Percentiles rank a stretch among this genome's conserved stretches.
phyloP scores from a whole-genome alignment of 2,329 filamentous ascomycete species.

The Cladosporium sp. region DNA sequence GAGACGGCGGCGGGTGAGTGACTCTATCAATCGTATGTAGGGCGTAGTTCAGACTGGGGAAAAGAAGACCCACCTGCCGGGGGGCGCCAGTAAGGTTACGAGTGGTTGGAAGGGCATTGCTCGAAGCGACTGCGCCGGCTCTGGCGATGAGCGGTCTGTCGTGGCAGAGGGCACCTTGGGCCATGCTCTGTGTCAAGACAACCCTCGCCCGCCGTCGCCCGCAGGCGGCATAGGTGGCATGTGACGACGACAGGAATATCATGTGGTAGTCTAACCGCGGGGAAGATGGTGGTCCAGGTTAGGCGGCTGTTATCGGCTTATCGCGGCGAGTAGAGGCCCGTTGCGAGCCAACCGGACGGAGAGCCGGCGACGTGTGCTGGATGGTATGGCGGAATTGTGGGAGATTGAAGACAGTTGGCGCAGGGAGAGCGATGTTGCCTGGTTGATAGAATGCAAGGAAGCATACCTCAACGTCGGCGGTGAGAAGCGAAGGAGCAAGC shows the following conservation, averaged over 20 bases:
- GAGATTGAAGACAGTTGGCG: neutral
- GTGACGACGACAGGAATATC: slow-evolving; percentile 10
- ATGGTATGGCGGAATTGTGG: neutral
- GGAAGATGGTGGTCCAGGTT: neutral
- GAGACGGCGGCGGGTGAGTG: slow-evolving; percentile 4
- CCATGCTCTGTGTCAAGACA: slow-evolving; percentile 13
- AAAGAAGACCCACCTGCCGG: slow-evolving; percentile 6
- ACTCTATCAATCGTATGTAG: slow-evolving; percentile 16
- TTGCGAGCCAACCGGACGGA: slow-evolving; percentile 9
- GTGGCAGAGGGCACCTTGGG: neutral
- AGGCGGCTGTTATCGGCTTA: slow-evolving; percentile 20
- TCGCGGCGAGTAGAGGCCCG: slow-evolving; percentile 6
- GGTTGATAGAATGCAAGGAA: neutral
- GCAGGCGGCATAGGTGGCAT: slow-evolving; percentile 12
- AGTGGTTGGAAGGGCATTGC: neutral
- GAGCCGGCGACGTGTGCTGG: neutral
- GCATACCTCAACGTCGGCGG: neutral
- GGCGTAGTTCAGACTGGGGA: slow-evolving; percentile 9
- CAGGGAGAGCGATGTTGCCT: neutral
- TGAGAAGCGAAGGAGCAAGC: neutral
- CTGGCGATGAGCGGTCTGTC: slow-evolving; percentile 10
- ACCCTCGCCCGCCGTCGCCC: neutral
- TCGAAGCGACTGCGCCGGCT: neutral
- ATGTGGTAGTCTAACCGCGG: slow-evolving; percentile 5
- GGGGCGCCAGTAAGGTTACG: neutral